These are phyloP conservation scores for Plasmodium billcollinsi DNA, from an alignment of 169 alveolate genomes.

Conservation along the genomic window DNA sequence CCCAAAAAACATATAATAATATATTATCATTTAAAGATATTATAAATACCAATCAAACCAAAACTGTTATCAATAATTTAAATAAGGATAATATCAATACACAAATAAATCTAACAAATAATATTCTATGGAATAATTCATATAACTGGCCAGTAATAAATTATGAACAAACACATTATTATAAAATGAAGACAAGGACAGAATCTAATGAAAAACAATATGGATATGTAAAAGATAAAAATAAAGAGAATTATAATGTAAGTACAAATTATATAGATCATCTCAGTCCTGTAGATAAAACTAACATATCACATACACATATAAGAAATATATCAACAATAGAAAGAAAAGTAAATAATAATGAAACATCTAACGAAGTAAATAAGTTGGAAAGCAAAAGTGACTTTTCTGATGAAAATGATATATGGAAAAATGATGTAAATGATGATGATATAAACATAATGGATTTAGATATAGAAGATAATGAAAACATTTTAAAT, in stretches of 20 bases:
- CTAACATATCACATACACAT: not conserved
- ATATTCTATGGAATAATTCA: slow-evolving; percentile 38
- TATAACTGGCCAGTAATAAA: slow-evolving; percentile 68
- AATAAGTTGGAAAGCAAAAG: slow-evolving; percentile 53
- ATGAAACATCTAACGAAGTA: not conserved
- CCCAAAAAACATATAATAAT: not conserved
- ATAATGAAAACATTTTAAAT: not conserved
- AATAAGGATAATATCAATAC: not conserved
- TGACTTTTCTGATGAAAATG: slow-evolving; percentile 78
- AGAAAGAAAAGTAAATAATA: not conserved
- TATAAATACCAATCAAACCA: not conserved
- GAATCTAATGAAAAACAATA: not conserved
- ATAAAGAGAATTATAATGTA: not conserved
- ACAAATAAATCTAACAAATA: not conserved
- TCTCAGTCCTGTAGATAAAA: not conserved
- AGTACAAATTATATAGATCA: not conserved
- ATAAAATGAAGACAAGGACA: not conserved
- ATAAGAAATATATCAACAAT: not conserved
- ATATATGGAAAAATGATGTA: slow-evolving; percentile 76
- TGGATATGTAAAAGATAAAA: not conserved
- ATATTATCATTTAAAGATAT: not conserved
- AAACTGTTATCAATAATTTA: not conserved
- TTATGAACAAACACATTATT: slow-evolving; percentile 7
- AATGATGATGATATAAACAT: slow-evolving; percentile 70
- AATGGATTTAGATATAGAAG: slow-evolving; percentile 14